Percentiles rank a stretch among this genome's conserved stretches.
Evolutionary conservation across 192 early-diverging fungal species (phyloP).

Genomic region (Nowakowskiella sp.): DNA sequence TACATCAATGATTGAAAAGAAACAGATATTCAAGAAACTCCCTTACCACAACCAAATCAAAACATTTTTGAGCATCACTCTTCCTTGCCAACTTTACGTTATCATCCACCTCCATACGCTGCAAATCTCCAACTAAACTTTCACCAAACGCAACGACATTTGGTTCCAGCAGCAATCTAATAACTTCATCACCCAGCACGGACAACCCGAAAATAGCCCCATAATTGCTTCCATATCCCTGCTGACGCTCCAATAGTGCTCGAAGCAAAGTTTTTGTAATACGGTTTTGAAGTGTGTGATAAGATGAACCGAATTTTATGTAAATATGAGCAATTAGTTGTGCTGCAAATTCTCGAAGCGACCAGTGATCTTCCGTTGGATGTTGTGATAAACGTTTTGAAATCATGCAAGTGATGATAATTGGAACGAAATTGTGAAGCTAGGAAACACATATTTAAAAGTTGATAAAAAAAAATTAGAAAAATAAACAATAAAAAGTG

Average conservation of each 20-base stretch:
- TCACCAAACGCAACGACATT: constrained; percentile 30
- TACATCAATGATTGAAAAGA: too few relatives aligned
- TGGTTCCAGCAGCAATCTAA: constrained; percentile 49
- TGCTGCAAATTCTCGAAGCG: constrained; percentile 69
- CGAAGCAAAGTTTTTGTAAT: constrained; percentile 82
- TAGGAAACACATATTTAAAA: constrained; percentile 20
- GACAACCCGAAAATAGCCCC: constrained; percentile 78
- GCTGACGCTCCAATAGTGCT: constrained; percentile 81
- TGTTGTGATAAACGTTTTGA: constrained; percentile 67
- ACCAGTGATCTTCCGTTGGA: constrained; percentile 72
- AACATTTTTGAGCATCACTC: too few relatives aligned
- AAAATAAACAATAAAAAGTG: neutral
- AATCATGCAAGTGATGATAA: constrained; percentile 87
- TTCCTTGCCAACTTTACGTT: too few relatives aligned
- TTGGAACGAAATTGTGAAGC: constrained; percentile 94
- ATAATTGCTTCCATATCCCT: constrained; percentile 75
- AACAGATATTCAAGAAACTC: too few relatives aligned
- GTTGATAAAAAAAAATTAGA: constrained; percentile 4
- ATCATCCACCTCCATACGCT: too few relatives aligned
- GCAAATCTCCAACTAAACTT: too few relatives aligned
- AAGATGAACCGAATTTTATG: constrained; percentile 63
- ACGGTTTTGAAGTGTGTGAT: constrained; percentile 82
- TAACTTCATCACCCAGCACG: constrained; percentile 68
- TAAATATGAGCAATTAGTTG: constrained; percentile 67
- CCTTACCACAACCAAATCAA: too few relatives aligned